Conservation (phyloP, 2,329 filamentous ascomycete species). For the Coniochaeta sp. region DNA sequence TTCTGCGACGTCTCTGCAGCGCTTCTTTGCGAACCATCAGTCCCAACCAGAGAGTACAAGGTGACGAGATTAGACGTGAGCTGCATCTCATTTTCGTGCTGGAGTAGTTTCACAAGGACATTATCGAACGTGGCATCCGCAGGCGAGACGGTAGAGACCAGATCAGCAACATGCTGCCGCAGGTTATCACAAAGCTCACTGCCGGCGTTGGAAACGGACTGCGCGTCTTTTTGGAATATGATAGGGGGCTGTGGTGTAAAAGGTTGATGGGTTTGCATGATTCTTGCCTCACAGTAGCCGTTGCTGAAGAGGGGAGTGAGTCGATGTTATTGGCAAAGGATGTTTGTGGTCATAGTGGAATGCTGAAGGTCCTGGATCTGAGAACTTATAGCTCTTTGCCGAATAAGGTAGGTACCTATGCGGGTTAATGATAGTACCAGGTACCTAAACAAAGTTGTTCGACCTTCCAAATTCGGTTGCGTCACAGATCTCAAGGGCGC, state of each 20-base stretch:
- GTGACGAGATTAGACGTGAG: neutral
- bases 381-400: neutral
- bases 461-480: no score
- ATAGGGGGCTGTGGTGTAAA: neutral
- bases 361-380: conserved; percentile 3
- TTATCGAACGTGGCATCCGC: neutral
- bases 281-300: neutral
- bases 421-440: no score
- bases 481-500: no score
- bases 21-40: neutral
- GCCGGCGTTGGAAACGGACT: neutral
- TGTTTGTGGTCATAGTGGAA: neutral
- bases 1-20: neutral
- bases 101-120: neutral
- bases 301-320: neutral
- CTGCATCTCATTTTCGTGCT: conserved; percentile 2
- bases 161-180: neutral
- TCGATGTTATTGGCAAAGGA: neutral
- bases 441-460: no score
- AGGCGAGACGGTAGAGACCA: neutral
- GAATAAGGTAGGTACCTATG: no score
- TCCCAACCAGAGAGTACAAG: neutral
- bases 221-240: neutral
- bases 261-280: neutral
- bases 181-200: neutral